Evolutionary conservation across 1,284 basidiomycete genomes (phyloP), one percentile per base, ranked within the genome.

Genomic region (Irpex lacteus): DNA sequence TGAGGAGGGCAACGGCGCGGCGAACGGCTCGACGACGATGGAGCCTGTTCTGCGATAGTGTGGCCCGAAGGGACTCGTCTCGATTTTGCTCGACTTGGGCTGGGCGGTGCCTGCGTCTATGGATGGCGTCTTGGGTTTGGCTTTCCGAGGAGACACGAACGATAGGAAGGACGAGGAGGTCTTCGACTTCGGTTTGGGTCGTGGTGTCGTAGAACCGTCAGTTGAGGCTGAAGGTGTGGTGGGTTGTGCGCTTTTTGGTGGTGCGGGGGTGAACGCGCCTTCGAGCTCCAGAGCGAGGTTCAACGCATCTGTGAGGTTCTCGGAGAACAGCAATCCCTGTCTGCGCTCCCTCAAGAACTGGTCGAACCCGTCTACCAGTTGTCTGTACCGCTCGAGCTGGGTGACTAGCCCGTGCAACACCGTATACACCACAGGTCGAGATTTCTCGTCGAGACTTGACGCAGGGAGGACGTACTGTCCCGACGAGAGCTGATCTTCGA

Each of bases 271-370:
- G 67, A 65, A 56, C 1, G 66, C 67, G 4, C 67, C 69, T 5
- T 79, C 77, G 34, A 90, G 76, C 65, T 93, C 90, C 61, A 94
- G 77, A 44, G 83, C 84, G 54, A 93, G 80, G 56, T 82, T 90
- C 68, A 98, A 81, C 1, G 96, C 96, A 71, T 98, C 97, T 18
- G 90, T 93, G 37, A 98, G 78, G 72, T 97, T 96, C 76, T 98
- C 96, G 1, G 92, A 92, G 75, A 97, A 98, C 26, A 98, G 79
- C 18, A 99, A 80, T 2, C 96, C 96, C 72, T 92, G 90, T 44
- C 97, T 83, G 34, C 97, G 86, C 76, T 98, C 95, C 1, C 86
- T 76, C 2, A 99, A 84, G 70, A 88, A 92, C 69, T 84, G 84
- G 77, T 98, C 95, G 74, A 99, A 98, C 57, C 90, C 81, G 13